Evolutionary conservation across 2,329 filamentous ascomycete species (phyloP).

Genomic region (Onygenales sp.): DNA sequence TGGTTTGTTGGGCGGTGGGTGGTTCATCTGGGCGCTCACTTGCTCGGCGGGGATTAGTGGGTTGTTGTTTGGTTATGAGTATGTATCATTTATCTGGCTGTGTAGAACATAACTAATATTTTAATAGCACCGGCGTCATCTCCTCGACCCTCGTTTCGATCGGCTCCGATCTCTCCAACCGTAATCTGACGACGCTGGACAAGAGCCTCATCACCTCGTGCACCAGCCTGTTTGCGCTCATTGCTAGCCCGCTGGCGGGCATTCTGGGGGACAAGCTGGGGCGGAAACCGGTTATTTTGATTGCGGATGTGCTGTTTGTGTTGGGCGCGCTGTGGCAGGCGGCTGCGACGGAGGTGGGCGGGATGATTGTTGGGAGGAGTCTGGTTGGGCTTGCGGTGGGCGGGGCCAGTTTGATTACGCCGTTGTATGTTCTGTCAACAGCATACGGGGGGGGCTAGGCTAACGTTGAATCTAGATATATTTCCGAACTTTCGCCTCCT

Average conservation of each 20-base stretch:
- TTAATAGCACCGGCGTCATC: conserved; percentile 48
- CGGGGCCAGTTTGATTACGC: conserved; percentile 63
- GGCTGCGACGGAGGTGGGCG: conserved; percentile 29
- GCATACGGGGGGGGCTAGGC: no score
- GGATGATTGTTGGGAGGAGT: conserved; percentile 38
- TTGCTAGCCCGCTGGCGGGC: conserved; percentile 47
- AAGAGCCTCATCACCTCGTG: conserved; percentile 50
- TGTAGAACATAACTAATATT: conserved; percentile 2
- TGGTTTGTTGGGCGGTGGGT: conserved; percentile 2
- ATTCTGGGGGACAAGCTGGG: conserved; percentile 42
- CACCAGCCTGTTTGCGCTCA: conserved; percentile 48
- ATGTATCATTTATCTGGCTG: conserved; percentile 10
- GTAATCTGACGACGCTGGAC: conserved; percentile 43
- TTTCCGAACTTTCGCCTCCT: conserved; percentile 74
- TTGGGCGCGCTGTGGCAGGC: conserved; percentile 37
- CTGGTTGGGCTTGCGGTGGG: conserved; percentile 40
- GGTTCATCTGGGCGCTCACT: conserved; percentile 48
- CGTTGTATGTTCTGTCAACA: conserved; percentile 41
- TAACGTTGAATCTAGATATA: conserved; percentile 45
- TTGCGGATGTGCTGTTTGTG: conserved; percentile 37
- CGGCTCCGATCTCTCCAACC: conserved; percentile 42
- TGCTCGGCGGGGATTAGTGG: conserved; percentile 50
- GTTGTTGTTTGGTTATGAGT: conserved; percentile 55
- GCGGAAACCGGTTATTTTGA: conserved; percentile 38
- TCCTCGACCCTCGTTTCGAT: conserved; percentile 51